Evolutionary conservation across 163 green algal species (phyloP), one percentile per base, ranked within the genome.

Genomic region (Chlorella variabilis): DNA sequence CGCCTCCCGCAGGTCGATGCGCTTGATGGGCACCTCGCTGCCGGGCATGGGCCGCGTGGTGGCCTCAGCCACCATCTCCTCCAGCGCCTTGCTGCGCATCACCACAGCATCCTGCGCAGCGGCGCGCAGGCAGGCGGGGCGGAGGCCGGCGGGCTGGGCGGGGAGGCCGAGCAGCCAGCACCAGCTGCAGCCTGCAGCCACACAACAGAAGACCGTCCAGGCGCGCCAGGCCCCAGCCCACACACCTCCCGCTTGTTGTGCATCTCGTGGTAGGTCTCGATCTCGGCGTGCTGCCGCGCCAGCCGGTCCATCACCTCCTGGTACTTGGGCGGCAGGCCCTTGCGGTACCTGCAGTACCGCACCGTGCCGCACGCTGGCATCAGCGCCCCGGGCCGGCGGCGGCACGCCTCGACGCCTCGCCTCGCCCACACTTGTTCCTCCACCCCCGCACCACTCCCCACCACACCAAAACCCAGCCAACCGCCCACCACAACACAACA

Each of bases 281-380:
- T 76, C 31, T 82, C 41, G 0, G 2, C 13, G 62, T 91, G 87
- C 8, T 61, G 73, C 38, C 65, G 29, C 13, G 71, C 48, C 45
- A 91, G 66, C 11, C 77, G 58, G 25, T 91, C 77, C 58, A 86
- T 59, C 51, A 70, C 56, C 21, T 39, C 58, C 71, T 89, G 59
- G 71, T 87, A 90, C 11, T 65, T 17, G 23, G 71, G 20, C 4
- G 81, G 75, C 49, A 92, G 61, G 33, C 76, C 49, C 48, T 81
- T 81, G 20, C 77, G 74, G 78, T 91, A 90, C 74, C 81, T 78
- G 73, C 67, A 38, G 34, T 20, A 33, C 31, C 8, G 27, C 1
- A 31, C 25, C 36, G 41, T 23, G 7, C 8, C 33, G 9, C 3
- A 34, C 23, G 23, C 0, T 23, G 62, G 31, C 18, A 15, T 2